Percentiles rank a stretch among this genome's conserved stretches.
These are phyloP conservation scores for Cyberlindnera maclurae DNA, from an alignment of 805 yeast genomes.

Conservation along the genomic window DNA sequence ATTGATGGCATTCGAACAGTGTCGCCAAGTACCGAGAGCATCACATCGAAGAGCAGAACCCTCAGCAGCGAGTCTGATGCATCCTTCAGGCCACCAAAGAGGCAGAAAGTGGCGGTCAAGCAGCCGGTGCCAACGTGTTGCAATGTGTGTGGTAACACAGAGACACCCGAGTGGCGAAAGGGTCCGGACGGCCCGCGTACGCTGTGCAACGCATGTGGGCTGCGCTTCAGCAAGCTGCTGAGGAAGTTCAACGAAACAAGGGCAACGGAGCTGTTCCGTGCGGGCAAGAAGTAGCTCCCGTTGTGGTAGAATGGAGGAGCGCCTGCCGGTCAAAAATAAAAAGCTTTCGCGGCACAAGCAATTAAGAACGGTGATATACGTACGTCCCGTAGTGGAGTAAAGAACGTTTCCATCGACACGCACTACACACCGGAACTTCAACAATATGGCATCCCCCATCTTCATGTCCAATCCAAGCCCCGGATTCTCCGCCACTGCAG, in stretches of 20 bases:
- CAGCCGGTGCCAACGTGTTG: not conserved
- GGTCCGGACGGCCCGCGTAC: slow-evolving; percentile 16
- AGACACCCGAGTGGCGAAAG: slow-evolving; percentile 17
- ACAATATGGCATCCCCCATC: slow-evolving; percentile 20
- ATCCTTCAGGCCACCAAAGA: not conserved
- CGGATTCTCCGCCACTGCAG: slow-evolving; percentile 9
- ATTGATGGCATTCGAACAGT: not conserved
- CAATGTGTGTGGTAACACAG: slow-evolving; percentile 4
- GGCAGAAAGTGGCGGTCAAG: not conserved
- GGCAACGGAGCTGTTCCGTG: too few species aligned
- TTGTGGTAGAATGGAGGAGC: too few species aligned
- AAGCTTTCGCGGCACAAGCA: not conserved
- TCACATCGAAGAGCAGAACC: not conserved
- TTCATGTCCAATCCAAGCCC: slow-evolving; percentile 15
- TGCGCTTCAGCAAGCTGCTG: slow-evolving; percentile 11
- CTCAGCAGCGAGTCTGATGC: not conserved
- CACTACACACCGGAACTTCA: too few species aligned
- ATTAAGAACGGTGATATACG: not conserved
- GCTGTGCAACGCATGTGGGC: slow-evolving; percentile 17
- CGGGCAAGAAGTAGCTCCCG: too few species aligned
- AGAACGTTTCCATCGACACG: too few species aligned
- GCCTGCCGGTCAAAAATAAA: too few species aligned
- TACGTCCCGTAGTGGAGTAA: not conserved
- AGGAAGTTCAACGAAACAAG: slow-evolving; percentile 6
- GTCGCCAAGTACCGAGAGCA: not conserved